Evolutionary conservation across 768 basidiomycete species (phyloP), one percentile per base, ranked within the genome.

Genomic region (Rickenella mellea): DNA sequence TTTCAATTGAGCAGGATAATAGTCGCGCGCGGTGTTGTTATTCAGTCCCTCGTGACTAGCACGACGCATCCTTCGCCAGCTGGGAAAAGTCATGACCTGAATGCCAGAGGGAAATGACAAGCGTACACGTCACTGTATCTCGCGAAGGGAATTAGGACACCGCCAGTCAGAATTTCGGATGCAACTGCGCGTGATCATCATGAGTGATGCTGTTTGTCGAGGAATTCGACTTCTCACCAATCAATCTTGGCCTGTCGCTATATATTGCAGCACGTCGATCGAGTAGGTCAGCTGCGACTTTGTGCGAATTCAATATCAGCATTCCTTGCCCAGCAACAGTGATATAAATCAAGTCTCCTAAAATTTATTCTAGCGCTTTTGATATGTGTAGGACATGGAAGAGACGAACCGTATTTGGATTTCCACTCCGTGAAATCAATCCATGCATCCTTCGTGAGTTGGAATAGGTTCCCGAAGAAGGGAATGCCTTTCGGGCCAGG

Each of bases 401-500:
- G n/a, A n/a, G n/a, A n/a, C n/a, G n/a, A n/a, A n/a, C n/a, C n/a
- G n/a, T n/a, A n/a, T n/a, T n/a, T n/a, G n/a, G n/a, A n/a, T n/a
- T n/a, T n/a, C n/a, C n/a, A n/a, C n/a, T n/a, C n/a, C n/a, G n/a
- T n/a, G n/a, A n/a, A n/a, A n/a, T n/a, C n/a, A n/a, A n/a, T n/a
- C n/a, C n/a, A n/a, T n/a, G n/a, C n/a, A n/a, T n/a, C 46, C 3
- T 51, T 43, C 5, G 72, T 71, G 15, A 73, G 53, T 42, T 74
- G 67, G 42, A 69, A 60, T 29, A 56, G 53, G 49, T 73, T 75
- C 0, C 73, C 72, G 20, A 73, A 59, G 37, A 58, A 62, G 2
- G 69, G 70, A 12, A 70, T 48, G 24, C 67, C 67, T 2, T 60
- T 49, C 29, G 71, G 71, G 3, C 70, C 71, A 0, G 71, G 70